phyloP scores from a whole-genome alignment of 2,329 filamentous ascomycete species.

The Aureobasidium vineae region DNA sequence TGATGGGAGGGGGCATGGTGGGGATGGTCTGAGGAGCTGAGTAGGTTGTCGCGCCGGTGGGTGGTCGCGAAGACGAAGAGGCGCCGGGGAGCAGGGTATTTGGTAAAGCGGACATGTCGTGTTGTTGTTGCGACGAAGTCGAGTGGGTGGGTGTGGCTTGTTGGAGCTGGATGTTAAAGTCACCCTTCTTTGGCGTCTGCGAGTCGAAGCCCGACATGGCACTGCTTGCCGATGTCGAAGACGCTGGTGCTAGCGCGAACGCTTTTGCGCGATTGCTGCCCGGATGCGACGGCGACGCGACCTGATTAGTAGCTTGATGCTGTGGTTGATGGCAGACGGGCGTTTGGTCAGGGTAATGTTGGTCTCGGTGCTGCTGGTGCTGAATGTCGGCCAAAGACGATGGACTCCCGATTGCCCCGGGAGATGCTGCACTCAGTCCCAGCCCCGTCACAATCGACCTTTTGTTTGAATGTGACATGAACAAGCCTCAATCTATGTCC shows the following conservation, averaged over 20 bases:
- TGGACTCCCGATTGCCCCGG: slow-evolving; percentile 4
- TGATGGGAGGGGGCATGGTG: slow-evolving; percentile 52
- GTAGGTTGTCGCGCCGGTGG: slow-evolving; percentile 45
- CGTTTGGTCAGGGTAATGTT: slow-evolving; percentile 1
- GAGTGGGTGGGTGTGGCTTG: slow-evolving; percentile 44
- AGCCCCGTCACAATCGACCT: slow-evolving; percentile 7
- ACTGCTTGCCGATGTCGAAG: slow-evolving; percentile 1
- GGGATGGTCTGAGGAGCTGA: slow-evolving; percentile 56
- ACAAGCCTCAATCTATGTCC: not conserved
- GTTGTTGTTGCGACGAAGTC: not conserved
- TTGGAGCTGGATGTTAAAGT: slow-evolving; percentile 59
- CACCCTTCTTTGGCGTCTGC: slow-evolving; percentile 45
- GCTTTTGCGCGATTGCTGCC: not conserved
- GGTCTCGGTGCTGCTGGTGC: not conserved
- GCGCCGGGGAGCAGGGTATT: slow-evolving; percentile 59
- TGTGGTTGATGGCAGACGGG: not conserved
- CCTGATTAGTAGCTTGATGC: not conserved
- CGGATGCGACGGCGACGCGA: not conserved
- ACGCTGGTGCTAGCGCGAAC: not conserved
- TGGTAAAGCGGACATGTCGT: slow-evolving; percentile 48
- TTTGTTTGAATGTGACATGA: slow-evolving; percentile 19
- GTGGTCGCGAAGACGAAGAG: slow-evolving; percentile 32
- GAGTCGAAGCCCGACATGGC: slow-evolving; percentile 42
- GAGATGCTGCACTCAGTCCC: not conserved
- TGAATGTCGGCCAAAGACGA: slow-evolving; percentile 6